Evolutionary conservation across 306 rosid species (phyloP).

Genomic region (Castanopsis chinensis): DNA sequence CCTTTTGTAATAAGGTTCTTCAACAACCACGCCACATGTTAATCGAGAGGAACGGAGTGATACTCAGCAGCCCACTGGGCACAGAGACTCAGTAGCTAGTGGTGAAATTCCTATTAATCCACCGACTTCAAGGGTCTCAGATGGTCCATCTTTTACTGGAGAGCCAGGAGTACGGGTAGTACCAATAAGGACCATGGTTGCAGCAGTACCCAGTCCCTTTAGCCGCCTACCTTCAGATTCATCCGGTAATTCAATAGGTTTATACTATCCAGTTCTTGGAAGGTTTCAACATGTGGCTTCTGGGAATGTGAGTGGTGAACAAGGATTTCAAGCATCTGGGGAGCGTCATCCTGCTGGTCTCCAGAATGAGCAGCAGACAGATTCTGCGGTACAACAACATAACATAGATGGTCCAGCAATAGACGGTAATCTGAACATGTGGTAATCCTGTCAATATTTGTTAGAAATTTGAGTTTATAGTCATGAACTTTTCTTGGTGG

Average conservation of each 20-base stretch:
- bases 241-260: conserved; percentile 71
- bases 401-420: conserved; percentile 50
- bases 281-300: conserved; percentile 69
- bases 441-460: conserved; percentile 14
- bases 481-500: conserved; percentile 15
- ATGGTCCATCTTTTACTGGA: conserved; percentile 49
- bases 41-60: conserved; percentile 58
- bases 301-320: conserved; percentile 54
- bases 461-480: conserved; percentile 11
- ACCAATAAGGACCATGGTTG: conserved; percentile 89
- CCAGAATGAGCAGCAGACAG: conserved; percentile 37
- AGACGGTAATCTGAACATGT: conserved; percentile 57
- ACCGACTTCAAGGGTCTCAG: conserved; percentile 47
- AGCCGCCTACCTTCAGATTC: conserved; percentile 64
- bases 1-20: conserved; percentile 50
- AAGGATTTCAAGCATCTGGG: conserved; percentile 54
- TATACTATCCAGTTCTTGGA: conserved; percentile 84
- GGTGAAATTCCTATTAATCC: conserved; percentile 60
- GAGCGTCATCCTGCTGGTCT: conserved; percentile 39
- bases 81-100: conserved; percentile 47
- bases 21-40: conserved; percentile 49
- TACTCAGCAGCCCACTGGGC: conserved; percentile 50
- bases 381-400: conserved; percentile 46
- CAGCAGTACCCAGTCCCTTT: conserved; percentile 66
- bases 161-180: conserved; percentile 74